Evolutionary conservation across 202 grass and related monocot genomes (phyloP).

Genomic region (Musa balbisiana): DNA sequence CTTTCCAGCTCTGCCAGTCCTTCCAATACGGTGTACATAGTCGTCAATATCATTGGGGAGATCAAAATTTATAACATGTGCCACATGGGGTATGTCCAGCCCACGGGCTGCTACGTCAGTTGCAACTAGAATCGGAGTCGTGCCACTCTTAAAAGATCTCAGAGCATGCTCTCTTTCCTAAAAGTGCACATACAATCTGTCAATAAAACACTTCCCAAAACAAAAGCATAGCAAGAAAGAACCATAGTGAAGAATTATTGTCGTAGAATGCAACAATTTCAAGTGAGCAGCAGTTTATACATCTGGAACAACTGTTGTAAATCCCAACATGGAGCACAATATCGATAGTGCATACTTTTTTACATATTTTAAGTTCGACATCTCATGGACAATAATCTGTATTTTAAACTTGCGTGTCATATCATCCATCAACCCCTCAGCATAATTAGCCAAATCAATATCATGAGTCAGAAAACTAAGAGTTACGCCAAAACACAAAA

Average conservation of each 20-base stretch:
- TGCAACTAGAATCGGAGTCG: slow-evolving; percentile 79
- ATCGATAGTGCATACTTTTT: too few species aligned
- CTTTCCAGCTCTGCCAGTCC: slow-evolving; percentile 75
- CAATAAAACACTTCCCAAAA: neutral
- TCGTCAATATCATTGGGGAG: slow-evolving; percentile 79
- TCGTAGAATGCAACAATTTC: neutral
- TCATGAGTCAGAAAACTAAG: too few species aligned
- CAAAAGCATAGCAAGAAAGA: neutral
- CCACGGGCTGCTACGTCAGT: slow-evolving; percentile 81
- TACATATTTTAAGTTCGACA: too few species aligned
- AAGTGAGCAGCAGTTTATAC: too few species aligned
- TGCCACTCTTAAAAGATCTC: slow-evolving; percentile 65
- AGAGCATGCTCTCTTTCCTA: slow-evolving; percentile 82
- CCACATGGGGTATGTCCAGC: slow-evolving; percentile 72
- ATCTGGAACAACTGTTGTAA: too few species aligned
- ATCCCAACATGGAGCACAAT: too few species aligned
- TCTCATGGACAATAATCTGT: too few species aligned
- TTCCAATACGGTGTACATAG: slow-evolving; percentile 68
- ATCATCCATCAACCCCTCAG: too few species aligned
- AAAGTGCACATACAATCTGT: slow-evolving; percentile 10
- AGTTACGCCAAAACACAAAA: too few species aligned
- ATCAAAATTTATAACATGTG: slow-evolving; percentile 79
- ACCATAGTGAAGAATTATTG: neutral
- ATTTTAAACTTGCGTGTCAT: too few species aligned
- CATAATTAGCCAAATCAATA: too few species aligned